Evolutionary conservation across 352 stramenopile genomes (phyloP).

Genomic region (Phytophthora pistaciae): DNA sequence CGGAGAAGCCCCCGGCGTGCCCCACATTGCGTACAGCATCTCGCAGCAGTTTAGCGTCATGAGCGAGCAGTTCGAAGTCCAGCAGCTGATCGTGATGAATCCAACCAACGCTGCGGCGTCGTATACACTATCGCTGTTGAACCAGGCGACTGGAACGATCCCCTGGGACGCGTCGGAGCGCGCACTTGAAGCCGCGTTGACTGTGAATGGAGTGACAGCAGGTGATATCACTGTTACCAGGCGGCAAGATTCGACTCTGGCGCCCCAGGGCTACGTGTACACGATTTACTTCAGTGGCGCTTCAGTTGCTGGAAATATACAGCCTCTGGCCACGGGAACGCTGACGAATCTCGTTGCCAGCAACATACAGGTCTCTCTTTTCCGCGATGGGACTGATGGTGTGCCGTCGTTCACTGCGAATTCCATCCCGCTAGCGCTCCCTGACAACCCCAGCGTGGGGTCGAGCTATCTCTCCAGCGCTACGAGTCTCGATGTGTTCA

Average conservation of each 20-base stretch:
- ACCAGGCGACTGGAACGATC: slow-evolving; percentile 45
- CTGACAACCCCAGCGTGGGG: slow-evolving; percentile 26
- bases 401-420: slow-evolving; percentile 38
- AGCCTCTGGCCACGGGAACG: slow-evolving; percentile 25
- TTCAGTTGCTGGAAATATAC: slow-evolving; percentile 50
- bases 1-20: slow-evolving; percentile 50
- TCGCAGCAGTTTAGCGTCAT: slow-evolving; percentile 69
- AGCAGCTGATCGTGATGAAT: slow-evolving; percentile 67
- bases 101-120: slow-evolving; percentile 22
- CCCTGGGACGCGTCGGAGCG: slow-evolving; percentile 68
- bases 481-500: slow-evolving; percentile 61
- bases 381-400: slow-evolving; percentile 43
- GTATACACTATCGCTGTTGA: slow-evolving; percentile 53
- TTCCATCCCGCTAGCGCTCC: slow-evolving; percentile 63
- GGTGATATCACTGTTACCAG: slow-evolving; percentile 67
- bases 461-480: slow-evolving; percentile 50
- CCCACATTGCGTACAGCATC: slow-evolving; percentile 62
- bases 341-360: slow-evolving; percentile 40
- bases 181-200: slow-evolving; percentile 48
- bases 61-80: slow-evolving; percentile 68
- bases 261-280: slow-evolving; percentile 74
- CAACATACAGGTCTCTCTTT: slow-evolving; percentile 40
- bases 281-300: slow-evolving; percentile 77
- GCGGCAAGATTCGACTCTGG: slow-evolving; percentile 43
- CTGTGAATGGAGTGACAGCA: slow-evolving; percentile 8